Evolutionary conservation across 2,329 filamentous ascomycete genomes (phyloP), one percentile per base, ranked within the genome.

Genomic region (Monilinia fructigena): DNA sequence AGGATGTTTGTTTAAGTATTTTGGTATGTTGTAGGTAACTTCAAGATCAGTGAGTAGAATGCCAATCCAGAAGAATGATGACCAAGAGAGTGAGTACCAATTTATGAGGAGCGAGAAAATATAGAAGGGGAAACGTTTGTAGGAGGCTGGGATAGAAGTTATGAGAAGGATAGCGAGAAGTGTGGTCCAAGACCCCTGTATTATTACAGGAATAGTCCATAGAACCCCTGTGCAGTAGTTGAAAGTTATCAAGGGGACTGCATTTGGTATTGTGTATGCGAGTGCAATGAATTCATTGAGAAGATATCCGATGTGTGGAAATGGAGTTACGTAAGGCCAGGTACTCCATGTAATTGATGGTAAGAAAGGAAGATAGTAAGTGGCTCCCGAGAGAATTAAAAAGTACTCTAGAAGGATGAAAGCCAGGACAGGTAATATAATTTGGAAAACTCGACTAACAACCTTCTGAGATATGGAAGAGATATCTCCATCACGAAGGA

Each of bases 211-310:
- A 42, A 82, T 81, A 4, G 80, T 82, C 81, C 81, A 82, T 1
- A 82, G 75, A 6, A 82, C 80, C 72, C 80, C 80, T 0, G 80
- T 81, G 67, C 81, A 82, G 73, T 80, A 82, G 69, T 82, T 79
- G 71, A 77, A 78, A 11, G 79, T 81, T 58, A 82, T 79, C 62
- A 80, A 77, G 0, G 81, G 81, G 10, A 79, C 79, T 2, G 79
- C 79, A 59, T 82, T 82, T 8, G 81, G 81, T n/a, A 82, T 77
- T 12, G 82, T 73, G 63, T 80, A 82, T 4, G 77, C 74, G 12
- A 82, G 74, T 69, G 82, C 78, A 4, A 82, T 72, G 8, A 81
- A 68, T 65, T 81, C 79, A 47, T 76, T 79, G 45, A 82, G 73
- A 70, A 78, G 82, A 55, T 77, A 75, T 11, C 78, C 79, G 31